A percentile compares a stretch with the other conserved stretches of the same genome.
Conservation (phyloP, 768 basidiomycete genomes). For the Cubamyces sp. region DNA sequence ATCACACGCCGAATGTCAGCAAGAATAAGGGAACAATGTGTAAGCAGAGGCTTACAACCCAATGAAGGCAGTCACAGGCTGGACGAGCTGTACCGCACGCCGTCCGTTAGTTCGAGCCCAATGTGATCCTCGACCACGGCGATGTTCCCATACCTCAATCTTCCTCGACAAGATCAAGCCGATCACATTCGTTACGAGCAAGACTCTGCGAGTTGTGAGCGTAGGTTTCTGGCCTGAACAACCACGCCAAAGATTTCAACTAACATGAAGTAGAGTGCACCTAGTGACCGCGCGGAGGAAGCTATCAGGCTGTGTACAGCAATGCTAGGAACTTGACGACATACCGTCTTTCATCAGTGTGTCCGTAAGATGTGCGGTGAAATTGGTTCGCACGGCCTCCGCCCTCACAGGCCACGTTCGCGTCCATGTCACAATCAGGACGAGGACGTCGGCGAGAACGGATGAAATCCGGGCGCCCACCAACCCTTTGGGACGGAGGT, state of each 20-base stretch:
- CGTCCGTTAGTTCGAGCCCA: neutral
- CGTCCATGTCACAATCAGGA: neutral
- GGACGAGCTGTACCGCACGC: neutral
- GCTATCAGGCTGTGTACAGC: too few relatives aligned
- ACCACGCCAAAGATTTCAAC: too few relatives aligned
- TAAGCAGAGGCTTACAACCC: neutral
- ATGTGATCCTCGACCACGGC: too few relatives aligned
- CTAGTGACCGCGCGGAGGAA: too few relatives aligned
- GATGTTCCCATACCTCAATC: neutral
- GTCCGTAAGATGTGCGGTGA: neutral
- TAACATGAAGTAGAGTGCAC: neutral
- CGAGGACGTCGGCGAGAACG: neutral
- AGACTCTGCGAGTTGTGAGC: neutral
- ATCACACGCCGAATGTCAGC: neutral
- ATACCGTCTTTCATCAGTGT: neutral
- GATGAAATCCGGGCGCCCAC: neutral
- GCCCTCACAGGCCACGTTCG: neutral
- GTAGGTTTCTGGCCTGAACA: too few relatives aligned
- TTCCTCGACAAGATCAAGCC: neutral
- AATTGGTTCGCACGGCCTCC: neutral
- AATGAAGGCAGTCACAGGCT: conserved; percentile 1
- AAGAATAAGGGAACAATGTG: too few relatives aligned
- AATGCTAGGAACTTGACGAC: too few relatives aligned
- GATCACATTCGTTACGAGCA: neutral
- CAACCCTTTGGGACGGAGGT: too few relatives aligned